These are phyloP conservation scores for Aspergillus chevalieri DNA, from an alignment of 2,329 filamentous ascomycete genomes.

Conservation along the genomic window DNA sequence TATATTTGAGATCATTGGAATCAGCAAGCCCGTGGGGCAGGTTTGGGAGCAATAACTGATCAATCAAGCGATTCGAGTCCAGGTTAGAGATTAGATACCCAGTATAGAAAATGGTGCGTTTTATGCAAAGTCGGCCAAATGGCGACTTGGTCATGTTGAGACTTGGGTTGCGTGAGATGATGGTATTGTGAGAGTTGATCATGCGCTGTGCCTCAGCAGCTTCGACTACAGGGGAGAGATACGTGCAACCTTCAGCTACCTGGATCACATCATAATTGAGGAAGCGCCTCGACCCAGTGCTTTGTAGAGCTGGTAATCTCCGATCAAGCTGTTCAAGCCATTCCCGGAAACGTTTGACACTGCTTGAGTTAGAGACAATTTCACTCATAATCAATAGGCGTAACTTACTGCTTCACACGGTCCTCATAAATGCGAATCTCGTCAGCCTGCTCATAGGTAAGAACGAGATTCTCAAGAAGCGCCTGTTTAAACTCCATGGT, in stretches of 20 bases:
- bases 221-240: conserved; percentile 71
- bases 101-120: conserved; percentile 84
- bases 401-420: conserved; percentile 51
- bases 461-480: conserved; percentile 72
- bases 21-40: conserved; percentile 58
- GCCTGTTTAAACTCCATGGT: conserved; percentile 92
- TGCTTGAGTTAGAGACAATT: conserved; percentile 25
- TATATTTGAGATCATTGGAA: conserved; percentile 64
- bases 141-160: conserved; percentile 36
- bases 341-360: conserved; percentile 72
- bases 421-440: conserved; percentile 70
- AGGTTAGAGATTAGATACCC: conserved; percentile 74
- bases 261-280: conserved; percentile 77
- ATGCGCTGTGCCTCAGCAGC: conserved; percentile 80
- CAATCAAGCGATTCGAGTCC: conserved; percentile 66
- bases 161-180: conserved; percentile 22
- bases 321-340: conserved; percentile 77
- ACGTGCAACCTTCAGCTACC: conserved; percentile 68
- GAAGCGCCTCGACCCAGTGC: conserved; percentile 52
- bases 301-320: conserved; percentile 39
- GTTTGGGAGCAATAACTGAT: conserved; percentile 52
- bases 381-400: background rate
- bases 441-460: conserved; percentile 76
- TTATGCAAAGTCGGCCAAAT: conserved; percentile 59
- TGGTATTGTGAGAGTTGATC: conserved; percentile 75